Evolutionary conservation across 225 moss, liverwort and hornwort species (phyloP).

Genomic region (Physcomitrium patens): DNA sequence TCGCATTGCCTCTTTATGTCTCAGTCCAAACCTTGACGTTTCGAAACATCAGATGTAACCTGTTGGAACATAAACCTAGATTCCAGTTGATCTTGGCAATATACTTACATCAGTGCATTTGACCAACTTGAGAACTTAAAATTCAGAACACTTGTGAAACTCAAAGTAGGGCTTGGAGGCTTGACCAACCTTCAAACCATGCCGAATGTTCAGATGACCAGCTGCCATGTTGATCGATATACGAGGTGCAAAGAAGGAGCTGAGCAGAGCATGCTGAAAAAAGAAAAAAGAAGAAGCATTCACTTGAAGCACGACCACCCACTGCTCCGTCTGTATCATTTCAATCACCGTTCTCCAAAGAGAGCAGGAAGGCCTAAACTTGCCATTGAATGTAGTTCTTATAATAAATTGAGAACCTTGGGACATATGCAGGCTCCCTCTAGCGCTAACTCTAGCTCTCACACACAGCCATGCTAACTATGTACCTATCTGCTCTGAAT

Average conservation of each 20-base stretch:
- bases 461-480: slow-evolving; percentile 9
- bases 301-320: slow-evolving; percentile 37
- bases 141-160: no score
- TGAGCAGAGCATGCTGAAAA: slow-evolving; percentile 31
- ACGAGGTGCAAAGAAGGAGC: slow-evolving; percentile 73
- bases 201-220: slow-evolving; percentile 69
- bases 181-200: slow-evolving; percentile 66
- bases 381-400: slow-evolving; percentile 47
- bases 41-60: no score
- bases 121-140: no score
- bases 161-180: no score
- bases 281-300: slow-evolving; percentile 35
- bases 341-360: slow-evolving; percentile 38
- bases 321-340: slow-evolving; percentile 32
- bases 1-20: no score
- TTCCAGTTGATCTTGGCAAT: no score
- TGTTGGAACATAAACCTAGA: no score
- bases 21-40: no score
- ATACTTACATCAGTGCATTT: no score
- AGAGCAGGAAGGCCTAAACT: slow-evolving; percentile 32
- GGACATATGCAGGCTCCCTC: slow-evolving; percentile 22
- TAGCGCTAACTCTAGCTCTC: slow-evolving; percentile 30
- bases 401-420: slow-evolving; percentile 41
- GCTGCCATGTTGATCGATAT: slow-evolving; percentile 81
- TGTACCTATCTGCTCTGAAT: slow-evolving; percentile 24